Conservation (phyloP, 2,329 filamentous ascomycete species). For the Metarhizium sp. region DNA sequence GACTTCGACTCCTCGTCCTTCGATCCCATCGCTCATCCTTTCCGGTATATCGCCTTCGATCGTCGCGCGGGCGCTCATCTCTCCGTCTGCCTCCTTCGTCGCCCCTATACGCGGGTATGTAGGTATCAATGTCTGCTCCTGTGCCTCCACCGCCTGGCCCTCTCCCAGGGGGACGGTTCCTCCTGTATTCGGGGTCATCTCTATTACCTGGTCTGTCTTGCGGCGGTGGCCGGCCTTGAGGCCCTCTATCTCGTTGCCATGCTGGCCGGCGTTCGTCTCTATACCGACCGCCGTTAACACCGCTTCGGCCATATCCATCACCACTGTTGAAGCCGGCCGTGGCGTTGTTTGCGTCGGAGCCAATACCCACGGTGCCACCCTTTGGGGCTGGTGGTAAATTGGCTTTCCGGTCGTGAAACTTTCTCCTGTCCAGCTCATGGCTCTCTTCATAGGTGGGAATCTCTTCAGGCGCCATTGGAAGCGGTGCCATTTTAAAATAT, state of each 20-base stretch:
- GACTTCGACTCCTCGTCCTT: slow-evolving; percentile 29
- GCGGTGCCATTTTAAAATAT: slow-evolving; percentile 74
- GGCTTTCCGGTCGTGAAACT: slow-evolving; percentile 78
- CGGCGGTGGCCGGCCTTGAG: slow-evolving; percentile 43
- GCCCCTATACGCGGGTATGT: slow-evolving; percentile 37
- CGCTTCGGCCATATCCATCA: slow-evolving; percentile 42
- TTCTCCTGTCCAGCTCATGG: slow-evolving; percentile 90
- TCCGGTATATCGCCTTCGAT: slow-evolving; percentile 23
- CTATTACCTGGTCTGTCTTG: slow-evolving; percentile 21
- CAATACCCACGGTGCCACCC: slow-evolving; percentile 78
- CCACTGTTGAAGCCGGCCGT: slow-evolving; percentile 39
- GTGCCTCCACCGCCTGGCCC: neutral
- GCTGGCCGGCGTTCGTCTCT: slow-evolving; percentile 41
- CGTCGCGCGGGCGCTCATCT: slow-evolving; percentile 24
- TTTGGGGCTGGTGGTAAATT: slow-evolving; percentile 83
- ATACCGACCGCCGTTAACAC: slow-evolving; percentile 37
- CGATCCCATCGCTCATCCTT: slow-evolving; percentile 30
- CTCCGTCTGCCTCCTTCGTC: slow-evolving; percentile 25
- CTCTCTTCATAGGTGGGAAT: slow-evolving; percentile 91
- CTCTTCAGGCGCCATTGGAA: slow-evolving; percentile 74
- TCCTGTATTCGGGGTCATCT: slow-evolving; percentile 30
- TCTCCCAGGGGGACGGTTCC: slow-evolving; percentile 27
- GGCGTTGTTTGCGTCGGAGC: slow-evolving; percentile 40
- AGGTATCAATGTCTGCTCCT: slow-evolving; percentile 35
- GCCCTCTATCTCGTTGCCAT: slow-evolving; percentile 44